Percentiles rank a stretch among this genome's conserved stretches.
Evolutionary conservation across 305 asterid species (phyloP).

Genomic region (Fraxinus albicans): DNA sequence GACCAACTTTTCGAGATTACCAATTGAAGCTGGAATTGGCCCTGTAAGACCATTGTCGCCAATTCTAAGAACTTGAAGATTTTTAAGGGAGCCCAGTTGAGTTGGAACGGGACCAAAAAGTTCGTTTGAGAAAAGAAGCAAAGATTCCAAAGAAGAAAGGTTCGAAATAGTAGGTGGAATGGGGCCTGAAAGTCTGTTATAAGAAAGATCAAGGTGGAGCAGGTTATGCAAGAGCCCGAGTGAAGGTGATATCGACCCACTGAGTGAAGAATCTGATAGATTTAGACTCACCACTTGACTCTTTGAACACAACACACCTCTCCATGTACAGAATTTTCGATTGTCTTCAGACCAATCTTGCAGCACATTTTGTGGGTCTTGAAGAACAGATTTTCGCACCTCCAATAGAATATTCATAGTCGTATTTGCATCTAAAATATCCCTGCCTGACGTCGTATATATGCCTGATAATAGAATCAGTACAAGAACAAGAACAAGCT

Average conservation of each 20-base stretch:
- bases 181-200: slow-evolving; percentile 71
- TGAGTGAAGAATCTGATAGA: slow-evolving; percentile 53
- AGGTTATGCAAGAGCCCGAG: slow-evolving; percentile 58
- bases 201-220: slow-evolving; percentile 82
- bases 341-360: slow-evolving; percentile 54
- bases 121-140: slow-evolving; percentile 77
- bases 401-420: slow-evolving; percentile 45
- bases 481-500: slow-evolving; percentile 13
- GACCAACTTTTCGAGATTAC: slow-evolving; percentile 42
- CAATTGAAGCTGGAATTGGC: slow-evolving; percentile 52
- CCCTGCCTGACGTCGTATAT: slow-evolving; percentile 25
- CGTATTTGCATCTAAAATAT: slow-evolving; percentile 13
- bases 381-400: slow-evolving; percentile 46
- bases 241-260: slow-evolving; percentile 69
- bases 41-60: slow-evolving; percentile 82
- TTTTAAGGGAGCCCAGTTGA: slow-evolving; percentile 40
- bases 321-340: slow-evolving; percentile 59
- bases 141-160: slow-evolving; percentile 59
- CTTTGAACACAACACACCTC: slow-evolving; percentile 52
- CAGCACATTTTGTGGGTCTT: slow-evolving; percentile 51
- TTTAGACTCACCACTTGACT: slow-evolving; percentile 38
- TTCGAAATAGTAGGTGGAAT: slow-evolving; percentile 81
- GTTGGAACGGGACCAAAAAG: slow-evolving; percentile 82
- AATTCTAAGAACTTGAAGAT: slow-evolving; percentile 54
- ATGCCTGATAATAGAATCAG: slow-evolving; percentile 18